A percentile compares a stretch with the other conserved stretches of the same genome.
Conservation (phyloP, 176 grass and related monocot genomes). For the Eragrostis curvula region DNA sequence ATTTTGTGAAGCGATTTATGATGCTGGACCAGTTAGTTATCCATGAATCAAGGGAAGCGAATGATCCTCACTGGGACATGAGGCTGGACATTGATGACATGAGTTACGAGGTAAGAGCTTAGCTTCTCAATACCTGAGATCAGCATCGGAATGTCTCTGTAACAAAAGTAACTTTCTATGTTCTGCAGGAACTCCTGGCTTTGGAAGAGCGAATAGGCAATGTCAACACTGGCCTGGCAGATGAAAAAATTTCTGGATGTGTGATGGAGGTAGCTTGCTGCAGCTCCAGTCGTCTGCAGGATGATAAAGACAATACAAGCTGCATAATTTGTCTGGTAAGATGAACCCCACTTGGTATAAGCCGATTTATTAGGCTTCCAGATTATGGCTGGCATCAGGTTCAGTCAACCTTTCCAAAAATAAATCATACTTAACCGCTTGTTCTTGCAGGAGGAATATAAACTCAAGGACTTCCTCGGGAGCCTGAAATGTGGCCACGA, state of each 20-base stretch:
- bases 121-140: background rate
- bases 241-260: conserved; percentile 65
- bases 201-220: conserved; percentile 80
- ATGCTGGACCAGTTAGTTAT: conserved; percentile 58
- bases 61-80: conserved; percentile 89
- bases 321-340: conserved; percentile 93
- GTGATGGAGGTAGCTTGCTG: conserved; percentile 59
- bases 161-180: background rate
- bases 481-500: conserved; percentile 71
- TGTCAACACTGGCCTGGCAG: conserved; percentile 74
- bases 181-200: conserved; percentile 83
- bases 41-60: conserved; percentile 58
- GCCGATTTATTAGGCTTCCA: background rate
- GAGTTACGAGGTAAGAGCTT: conserved; percentile 81
- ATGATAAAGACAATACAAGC: conserved; percentile 42
- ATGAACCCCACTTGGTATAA: background rate
- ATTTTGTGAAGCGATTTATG: conserved; percentile 60
- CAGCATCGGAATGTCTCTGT: background rate
- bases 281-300: conserved; percentile 29
- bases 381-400: background rate
- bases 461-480: conserved; percentile 51
- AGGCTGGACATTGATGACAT: conserved; percentile 94
- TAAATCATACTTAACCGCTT: background rate
- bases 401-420: background rate
- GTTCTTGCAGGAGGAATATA: conserved; percentile 69